These are phyloP conservation scores for Fraxinus cuspidata DNA, from an alignment of 257 asterid species.

Conservation along the genomic window DNA sequence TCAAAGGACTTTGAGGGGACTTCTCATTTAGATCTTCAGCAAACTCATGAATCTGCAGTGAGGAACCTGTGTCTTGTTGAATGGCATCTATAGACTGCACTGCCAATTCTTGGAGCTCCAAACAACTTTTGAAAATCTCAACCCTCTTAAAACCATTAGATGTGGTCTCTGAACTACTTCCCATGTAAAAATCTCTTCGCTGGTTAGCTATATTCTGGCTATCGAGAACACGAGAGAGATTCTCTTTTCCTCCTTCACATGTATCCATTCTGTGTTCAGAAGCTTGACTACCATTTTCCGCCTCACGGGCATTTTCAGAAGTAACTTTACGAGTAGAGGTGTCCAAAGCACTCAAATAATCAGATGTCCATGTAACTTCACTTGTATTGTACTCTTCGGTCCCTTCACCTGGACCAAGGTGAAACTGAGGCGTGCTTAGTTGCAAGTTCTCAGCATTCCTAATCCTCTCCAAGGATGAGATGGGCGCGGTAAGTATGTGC, in stretches of 20 bases:
- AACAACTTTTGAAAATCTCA: constrained; percentile 69
- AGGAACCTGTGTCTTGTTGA: constrained; percentile 31
- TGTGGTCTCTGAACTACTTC: constrained; percentile 32
- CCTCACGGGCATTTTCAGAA: constrained; percentile 24
- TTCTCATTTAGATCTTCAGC: constrained; percentile 35
- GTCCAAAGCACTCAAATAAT: constrained; percentile 41
- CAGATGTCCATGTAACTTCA: constrained; percentile 55
- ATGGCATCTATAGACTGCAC: constrained; percentile 37
- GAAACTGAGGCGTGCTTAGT: constrained; percentile 68
- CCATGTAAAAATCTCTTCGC: constrained; percentile 25
- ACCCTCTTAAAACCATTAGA: constrained; percentile 36
- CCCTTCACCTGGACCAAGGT: constrained; percentile 80
- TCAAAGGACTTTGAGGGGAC: constrained; percentile 35
- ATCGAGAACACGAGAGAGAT: constrained; percentile 28
- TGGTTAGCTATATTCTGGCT: constrained; percentile 32
- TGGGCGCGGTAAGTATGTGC: constrained; percentile 33
- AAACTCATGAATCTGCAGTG: constrained; percentile 33
- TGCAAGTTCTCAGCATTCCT: constrained; percentile 57
- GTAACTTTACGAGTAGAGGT: constrained; percentile 31
- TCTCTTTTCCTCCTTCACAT: constrained; percentile 37
- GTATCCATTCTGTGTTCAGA: constrained; percentile 36
- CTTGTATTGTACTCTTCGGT: constrained; percentile 46
- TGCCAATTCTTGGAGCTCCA: constrained; percentile 59
- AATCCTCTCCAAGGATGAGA: constrained; percentile 53
- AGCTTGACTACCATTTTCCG: constrained; percentile 25